Evolutionary conservation across 1,139 yeast genomes (phyloP), one percentile per base, ranked within the genome.

Genomic region (Kurtzmaniella quercitrusa): DNA sequence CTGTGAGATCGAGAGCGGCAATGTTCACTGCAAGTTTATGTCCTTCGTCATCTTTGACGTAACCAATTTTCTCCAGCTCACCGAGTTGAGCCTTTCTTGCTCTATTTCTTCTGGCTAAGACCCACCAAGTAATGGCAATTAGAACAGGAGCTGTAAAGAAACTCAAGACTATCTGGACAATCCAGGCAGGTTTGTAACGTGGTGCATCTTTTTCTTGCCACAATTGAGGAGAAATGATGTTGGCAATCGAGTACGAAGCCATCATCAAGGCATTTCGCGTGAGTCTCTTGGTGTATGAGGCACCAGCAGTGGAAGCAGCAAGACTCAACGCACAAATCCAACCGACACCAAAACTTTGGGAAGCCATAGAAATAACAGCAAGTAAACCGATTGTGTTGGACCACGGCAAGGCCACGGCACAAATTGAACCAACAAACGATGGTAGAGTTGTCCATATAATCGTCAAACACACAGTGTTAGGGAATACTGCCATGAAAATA

Each of bases 81-180:
- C 25, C 11, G n/a, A 46, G 10, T 3, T 29, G 31, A 1, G 42
- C 43, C 12, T 37, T 36, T 55, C 80, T 67, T 33, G 53, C 53
- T 3, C 44, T 55, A 47, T 74, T 75, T 56, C 79, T 65, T 44
- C 50, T 60, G 16, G 51, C 55, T 41, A 75, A 58, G 24, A 74
- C 61, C 42, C 44, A 63, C 62, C 72, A 64, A 29, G 72, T 70
- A 3, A 70, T 57, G 1, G 67, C 47, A 10, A 69, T 60, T 12
- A 68, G 37, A 2, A 60, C 44, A 3, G 80, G 77, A 2, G 78
- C 73, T 12, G 59, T 41, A 19, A 64, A 59, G 53, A 71, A 77
- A 9, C 77, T 67, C 19, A 74, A 53, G 4, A 75, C 76, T 41
- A 77, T 75, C 52, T 74, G 79, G n/a, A 75, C 76, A 41, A 71